A percentile compares a stretch with the other conserved stretches of the same genome.
phyloP scores from a whole-genome alignment of 805 yeast species.

The Debaryomyces maramus region DNA sequence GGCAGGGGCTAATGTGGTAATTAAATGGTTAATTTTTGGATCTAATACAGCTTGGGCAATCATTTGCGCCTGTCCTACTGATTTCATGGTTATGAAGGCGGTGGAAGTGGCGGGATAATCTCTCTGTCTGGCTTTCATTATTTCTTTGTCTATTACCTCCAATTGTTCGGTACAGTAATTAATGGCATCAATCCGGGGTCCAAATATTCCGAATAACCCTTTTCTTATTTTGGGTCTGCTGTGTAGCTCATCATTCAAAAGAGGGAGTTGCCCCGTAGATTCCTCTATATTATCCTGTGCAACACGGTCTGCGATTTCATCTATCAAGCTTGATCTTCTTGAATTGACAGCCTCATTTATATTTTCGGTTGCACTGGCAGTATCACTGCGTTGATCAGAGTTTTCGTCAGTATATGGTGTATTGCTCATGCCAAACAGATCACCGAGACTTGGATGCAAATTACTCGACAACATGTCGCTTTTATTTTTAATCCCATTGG shows the following conservation, averaged over 20 bases:
- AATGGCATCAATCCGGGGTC: conserved; percentile 77
- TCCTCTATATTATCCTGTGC: conserved; percentile 14
- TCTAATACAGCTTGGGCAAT: conserved; percentile 94
- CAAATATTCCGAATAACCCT: conserved; percentile 64
- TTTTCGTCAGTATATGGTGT: conserved; percentile 11
- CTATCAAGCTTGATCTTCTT: conserved; percentile 19
- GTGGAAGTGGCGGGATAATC: conserved; percentile 83
- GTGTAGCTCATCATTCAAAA: conserved; percentile 25
- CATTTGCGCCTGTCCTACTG: conserved; percentile 95
- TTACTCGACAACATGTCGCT: conserved; percentile 28
- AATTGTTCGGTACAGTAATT: conserved; percentile 70
- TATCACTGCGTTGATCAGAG: background rate
- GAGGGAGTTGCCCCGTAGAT: conserved; percentile 18
- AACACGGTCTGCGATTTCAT: conserved; percentile 27
- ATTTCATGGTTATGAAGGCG: conserved; percentile 92
- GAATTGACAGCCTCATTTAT: background rate
- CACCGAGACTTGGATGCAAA: conserved; percentile 31
- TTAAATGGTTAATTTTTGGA: conserved; percentile 80
- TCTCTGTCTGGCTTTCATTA: conserved; percentile 59
- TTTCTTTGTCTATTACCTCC: conserved; percentile 68
- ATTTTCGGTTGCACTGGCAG: background rate
- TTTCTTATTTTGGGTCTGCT: conserved; percentile 61
- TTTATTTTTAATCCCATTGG: conserved; percentile 28
- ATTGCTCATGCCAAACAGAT: conserved; percentile 20
- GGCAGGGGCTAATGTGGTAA: conserved; percentile 88